Conservation (phyloP, 169 alveolate genomes). For the Cryptosporidium sp. region DNA sequence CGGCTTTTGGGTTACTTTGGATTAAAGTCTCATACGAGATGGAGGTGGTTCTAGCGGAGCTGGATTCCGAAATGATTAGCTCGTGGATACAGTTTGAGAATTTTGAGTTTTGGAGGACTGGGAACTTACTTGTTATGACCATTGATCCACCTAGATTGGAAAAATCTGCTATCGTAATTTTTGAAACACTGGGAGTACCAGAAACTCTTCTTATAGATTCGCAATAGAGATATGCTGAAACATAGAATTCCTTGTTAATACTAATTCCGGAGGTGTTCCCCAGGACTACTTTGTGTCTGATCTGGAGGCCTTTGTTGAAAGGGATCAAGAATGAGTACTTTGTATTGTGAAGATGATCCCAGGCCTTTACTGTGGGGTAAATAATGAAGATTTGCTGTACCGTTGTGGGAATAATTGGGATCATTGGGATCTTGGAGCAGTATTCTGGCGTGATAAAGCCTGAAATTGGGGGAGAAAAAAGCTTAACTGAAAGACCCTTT, state of each 20-base stretch:
- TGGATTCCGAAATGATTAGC: constrained; percentile 52
- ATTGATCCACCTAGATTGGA: not conserved
- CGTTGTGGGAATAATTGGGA: constrained; percentile 36
- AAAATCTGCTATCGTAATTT: constrained; percentile 30
- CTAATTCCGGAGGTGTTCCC: constrained; percentile 14
- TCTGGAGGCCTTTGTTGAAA: constrained; percentile 10
- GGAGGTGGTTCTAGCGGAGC: not conserved
- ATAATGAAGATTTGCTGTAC: constrained; percentile 27
- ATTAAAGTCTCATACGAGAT: constrained; percentile 38
- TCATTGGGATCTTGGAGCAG: constrained; percentile 49
- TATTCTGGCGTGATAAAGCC: constrained; percentile 57
- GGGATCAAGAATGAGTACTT: constrained; percentile 61
- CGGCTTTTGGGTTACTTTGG: constrained; percentile 28
- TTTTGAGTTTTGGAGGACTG: constrained; percentile 42
- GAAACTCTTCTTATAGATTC: constrained; percentile 31
- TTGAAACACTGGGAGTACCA: constrained; percentile 35
- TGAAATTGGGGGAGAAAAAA: constrained; percentile 57
- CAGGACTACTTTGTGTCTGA: constrained; percentile 32
- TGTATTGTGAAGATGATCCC: constrained; percentile 71
- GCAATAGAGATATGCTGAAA: constrained; percentile 26
- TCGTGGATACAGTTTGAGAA: constrained; percentile 55
- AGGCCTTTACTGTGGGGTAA: constrained; percentile 59
- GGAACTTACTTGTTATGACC: constrained; percentile 30
- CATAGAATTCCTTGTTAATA: constrained; percentile 14
- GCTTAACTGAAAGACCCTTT: constrained; percentile 41